These are phyloP conservation scores for Syzygium jambos DNA, from an alignment of 345 rosid species.

Conservation along the genomic window DNA sequence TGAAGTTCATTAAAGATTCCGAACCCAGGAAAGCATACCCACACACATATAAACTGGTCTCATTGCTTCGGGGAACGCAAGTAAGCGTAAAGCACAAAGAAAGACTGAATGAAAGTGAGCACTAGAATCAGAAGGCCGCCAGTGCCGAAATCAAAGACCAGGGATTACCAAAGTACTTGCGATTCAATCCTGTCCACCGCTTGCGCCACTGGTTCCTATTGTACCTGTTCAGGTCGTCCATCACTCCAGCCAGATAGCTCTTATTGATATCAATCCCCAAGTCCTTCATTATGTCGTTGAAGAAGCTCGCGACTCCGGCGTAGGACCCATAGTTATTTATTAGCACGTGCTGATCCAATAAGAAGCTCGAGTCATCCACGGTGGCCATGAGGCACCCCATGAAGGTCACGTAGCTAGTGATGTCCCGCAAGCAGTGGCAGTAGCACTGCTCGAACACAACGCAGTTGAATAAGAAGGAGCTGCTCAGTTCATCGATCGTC, in stretches of 20 bases:
- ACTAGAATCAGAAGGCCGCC: background rate
- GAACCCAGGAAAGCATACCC: background rate
- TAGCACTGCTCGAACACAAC: background rate
- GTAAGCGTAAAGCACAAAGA: background rate
- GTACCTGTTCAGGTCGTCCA: background rate
- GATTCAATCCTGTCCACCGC: background rate
- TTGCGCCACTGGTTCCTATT: background rate
- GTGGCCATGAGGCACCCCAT: background rate
- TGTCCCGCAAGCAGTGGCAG: background rate
- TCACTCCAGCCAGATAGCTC: background rate
- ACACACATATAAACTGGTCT: background rate
- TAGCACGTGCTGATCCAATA: background rate
- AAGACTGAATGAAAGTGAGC: background rate
- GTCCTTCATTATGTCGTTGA: background rate
- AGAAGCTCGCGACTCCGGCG: background rate
- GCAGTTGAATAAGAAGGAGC: background rate
- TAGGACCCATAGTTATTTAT: background rate
- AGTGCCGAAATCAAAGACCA: background rate
- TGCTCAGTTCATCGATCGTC: background rate
- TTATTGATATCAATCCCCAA: background rate
- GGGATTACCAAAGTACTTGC: background rate
- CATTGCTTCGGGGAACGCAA: background rate
- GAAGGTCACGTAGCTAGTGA: background rate
- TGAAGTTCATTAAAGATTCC: background rate
- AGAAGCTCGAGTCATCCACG: background rate